Evolutionary conservation across 352 stramenopile genomes (phyloP).

Genomic region (Phytophthora capsici): DNA sequence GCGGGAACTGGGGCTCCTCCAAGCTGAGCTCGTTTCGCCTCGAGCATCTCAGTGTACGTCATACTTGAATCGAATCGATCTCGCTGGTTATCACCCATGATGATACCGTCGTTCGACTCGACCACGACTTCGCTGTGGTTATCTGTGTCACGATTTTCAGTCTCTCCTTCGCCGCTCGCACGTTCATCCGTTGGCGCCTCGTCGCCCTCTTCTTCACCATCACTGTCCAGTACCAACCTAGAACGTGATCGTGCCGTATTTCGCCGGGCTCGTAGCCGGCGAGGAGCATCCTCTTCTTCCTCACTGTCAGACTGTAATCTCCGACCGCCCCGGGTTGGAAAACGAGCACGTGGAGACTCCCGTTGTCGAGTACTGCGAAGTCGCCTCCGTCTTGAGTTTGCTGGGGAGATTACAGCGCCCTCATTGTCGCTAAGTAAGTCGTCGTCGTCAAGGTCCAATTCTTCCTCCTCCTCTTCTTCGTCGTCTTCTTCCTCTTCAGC

Average conservation of each 20-base stretch:
- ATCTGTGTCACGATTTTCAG: conserved; percentile 12
- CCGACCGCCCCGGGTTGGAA: conserved; percentile 47
- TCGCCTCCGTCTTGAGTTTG: conserved; percentile 45
- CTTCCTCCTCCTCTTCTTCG: conserved; percentile 63
- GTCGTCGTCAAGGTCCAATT: conserved; percentile 52
- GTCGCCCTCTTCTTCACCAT: conserved; percentile 31
- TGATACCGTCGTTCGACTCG: conserved; percentile 84
- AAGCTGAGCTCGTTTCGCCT: conserved; percentile 53
- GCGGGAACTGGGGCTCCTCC: conserved; percentile 27
- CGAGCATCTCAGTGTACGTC: conserved; percentile 73
- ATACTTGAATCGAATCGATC: conserved; percentile 78
- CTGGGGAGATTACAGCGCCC: conserved; percentile 42
- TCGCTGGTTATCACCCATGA: conserved; percentile 82
- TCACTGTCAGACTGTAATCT: conserved; percentile 38
- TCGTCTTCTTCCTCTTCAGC: conserved; percentile 63
- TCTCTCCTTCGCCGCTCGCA: conserved; percentile 8
- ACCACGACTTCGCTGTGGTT: conserved; percentile 61
- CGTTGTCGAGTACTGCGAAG: conserved; percentile 41
- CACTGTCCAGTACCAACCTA: conserved; percentile 35
- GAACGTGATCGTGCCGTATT: conserved; percentile 32
- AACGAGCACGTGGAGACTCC: conserved; percentile 22
- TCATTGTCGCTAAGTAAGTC: conserved; percentile 61
- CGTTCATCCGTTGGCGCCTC: conserved; percentile 10
- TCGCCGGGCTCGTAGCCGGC: conserved; percentile 32
- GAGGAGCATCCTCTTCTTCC: conserved; percentile 31